Percentiles rank a stretch among this genome's conserved stretches.
These are phyloP conservation scores for Oryza glumipatula DNA, from an alignment of 176 grass and related monocot species.

Conservation along the genomic window DNA sequence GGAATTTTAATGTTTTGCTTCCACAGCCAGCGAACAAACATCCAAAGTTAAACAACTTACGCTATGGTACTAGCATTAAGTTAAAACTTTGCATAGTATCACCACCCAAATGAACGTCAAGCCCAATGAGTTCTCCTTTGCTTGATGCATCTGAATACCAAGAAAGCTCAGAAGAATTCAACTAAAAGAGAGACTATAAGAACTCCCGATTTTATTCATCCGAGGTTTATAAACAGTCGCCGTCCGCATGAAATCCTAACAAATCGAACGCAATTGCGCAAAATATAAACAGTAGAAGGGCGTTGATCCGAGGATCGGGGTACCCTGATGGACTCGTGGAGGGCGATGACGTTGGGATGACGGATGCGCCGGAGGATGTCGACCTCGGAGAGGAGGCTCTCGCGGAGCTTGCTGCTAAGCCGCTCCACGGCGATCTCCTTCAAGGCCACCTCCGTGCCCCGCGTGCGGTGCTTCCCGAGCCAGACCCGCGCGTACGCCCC, in stretches of 20 bases:
- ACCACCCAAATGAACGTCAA: background rate
- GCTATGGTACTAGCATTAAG: background rate
- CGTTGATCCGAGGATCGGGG: background rate
- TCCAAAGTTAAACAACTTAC: background rate
- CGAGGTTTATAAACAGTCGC: conserved; percentile 4
- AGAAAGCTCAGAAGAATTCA: conserved; percentile 3
- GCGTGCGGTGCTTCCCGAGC: conserved; percentile 54
- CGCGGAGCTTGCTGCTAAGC: conserved; percentile 81
- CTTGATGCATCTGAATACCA: conserved; percentile 12
- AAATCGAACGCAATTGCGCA: conserved; percentile 26
- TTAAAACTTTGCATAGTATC: background rate
- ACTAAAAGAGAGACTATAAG: conserved; percentile 1
- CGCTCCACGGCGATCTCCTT: conserved; percentile 93
- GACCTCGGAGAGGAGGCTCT: conserved; percentile 93
- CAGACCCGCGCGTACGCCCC: conserved; percentile 94
- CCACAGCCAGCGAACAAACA: background rate
- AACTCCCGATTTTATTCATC: conserved; percentile 14
- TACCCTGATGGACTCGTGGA: conserved; percentile 78
- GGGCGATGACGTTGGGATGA: conserved; percentile 89
- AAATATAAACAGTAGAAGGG: background rate
- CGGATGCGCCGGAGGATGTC: conserved; percentile 75
- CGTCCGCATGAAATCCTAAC: conserved; percentile 10
- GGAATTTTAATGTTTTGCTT: background rate
- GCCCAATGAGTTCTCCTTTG: background rate
- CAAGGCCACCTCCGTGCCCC: conserved; percentile 74